Evolutionary conservation across 2,329 filamentous ascomycete species (phyloP).

Genomic region (Aspergillus ochraceus): DNA sequence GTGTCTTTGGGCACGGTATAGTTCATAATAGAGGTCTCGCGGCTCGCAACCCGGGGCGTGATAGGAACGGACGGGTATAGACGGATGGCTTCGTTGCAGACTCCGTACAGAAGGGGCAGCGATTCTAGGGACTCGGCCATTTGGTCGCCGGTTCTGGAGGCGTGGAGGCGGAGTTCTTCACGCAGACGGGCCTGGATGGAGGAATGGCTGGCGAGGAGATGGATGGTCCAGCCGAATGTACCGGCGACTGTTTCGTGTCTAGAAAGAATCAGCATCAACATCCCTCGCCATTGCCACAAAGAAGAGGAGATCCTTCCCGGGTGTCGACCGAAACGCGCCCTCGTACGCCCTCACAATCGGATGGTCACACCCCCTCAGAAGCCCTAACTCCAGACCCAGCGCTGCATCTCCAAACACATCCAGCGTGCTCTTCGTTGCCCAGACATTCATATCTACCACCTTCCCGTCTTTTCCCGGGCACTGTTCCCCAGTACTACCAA

Average conservation of each 20-base stretch:
- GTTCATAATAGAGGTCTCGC: background rate
- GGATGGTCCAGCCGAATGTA: background rate
- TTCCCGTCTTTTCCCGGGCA: too few relatives aligned
- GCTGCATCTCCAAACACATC: too few relatives aligned
- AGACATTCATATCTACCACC: too few relatives aligned
- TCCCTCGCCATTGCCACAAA: too few relatives aligned
- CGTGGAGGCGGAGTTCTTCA: background rate
- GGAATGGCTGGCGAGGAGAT: background rate
- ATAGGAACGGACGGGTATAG: constrained; percentile 1
- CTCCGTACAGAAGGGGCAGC: background rate
- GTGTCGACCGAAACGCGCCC: too few relatives aligned
- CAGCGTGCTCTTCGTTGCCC: too few relatives aligned
- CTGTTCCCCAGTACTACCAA: too few relatives aligned
- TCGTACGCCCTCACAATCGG: too few relatives aligned
- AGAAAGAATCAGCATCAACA: too few relatives aligned
- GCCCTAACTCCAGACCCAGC: too few relatives aligned
- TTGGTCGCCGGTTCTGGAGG: background rate
- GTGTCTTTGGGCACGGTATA: background rate
- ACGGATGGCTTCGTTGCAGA: background rate
- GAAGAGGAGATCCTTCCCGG: too few relatives aligned
- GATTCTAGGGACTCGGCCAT: background rate
- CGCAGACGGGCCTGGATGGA: background rate
- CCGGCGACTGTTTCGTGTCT: background rate
- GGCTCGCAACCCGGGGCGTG: background rate
- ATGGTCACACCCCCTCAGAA: too few relatives aligned